Percentiles rank a stretch among this genome's conserved stretches.
Conservation (phyloP, 129 eudicot species). For the Rutidosis leptorrhynchoides region DNA sequence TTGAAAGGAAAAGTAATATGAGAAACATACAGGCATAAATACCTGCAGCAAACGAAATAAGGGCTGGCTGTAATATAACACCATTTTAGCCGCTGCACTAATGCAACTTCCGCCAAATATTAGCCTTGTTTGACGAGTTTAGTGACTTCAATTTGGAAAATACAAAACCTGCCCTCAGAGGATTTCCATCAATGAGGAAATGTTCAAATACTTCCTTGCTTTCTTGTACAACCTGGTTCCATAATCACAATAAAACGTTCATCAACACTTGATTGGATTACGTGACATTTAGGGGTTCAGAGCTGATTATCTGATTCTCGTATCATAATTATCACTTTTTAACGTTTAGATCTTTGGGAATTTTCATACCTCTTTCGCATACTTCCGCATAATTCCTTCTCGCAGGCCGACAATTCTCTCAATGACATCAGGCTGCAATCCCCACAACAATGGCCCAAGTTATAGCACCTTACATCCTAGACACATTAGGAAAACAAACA, state of each 20-base stretch:
- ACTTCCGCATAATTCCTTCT: conserved; percentile 96
- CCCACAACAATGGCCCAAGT: conserved; percentile 22
- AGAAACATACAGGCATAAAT: too few relatives aligned
- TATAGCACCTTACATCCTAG: conserved; percentile 10
- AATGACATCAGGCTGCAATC: conserved; percentile 95
- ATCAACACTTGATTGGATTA: background rate
- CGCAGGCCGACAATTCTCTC: conserved; percentile 82
- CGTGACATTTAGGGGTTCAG: background rate
- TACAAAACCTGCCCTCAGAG: conserved; percentile 79
- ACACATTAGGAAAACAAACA: background rate
- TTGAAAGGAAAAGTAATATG: too few relatives aligned
- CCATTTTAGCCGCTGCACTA: conserved; percentile 28
- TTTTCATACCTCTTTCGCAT: conserved; percentile 98
- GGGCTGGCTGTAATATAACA: background rate
- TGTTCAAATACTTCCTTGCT: conserved; percentile 86
- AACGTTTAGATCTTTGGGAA: too few relatives aligned
- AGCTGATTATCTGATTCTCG: too few relatives aligned
- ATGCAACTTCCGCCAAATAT: conserved; percentile 67
- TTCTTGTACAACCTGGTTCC: conserved; percentile 84
- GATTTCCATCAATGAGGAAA: conserved; percentile 81
- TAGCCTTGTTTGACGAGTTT: conserved; percentile 40
- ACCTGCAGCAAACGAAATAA: background rate
- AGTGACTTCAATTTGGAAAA: conserved; percentile 77
- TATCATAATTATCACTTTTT: too few relatives aligned
- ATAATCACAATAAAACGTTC: background rate